Evolutionary conservation across 345 rosid species (phyloP).

Genomic region (Linum usitatissimum): DNA sequence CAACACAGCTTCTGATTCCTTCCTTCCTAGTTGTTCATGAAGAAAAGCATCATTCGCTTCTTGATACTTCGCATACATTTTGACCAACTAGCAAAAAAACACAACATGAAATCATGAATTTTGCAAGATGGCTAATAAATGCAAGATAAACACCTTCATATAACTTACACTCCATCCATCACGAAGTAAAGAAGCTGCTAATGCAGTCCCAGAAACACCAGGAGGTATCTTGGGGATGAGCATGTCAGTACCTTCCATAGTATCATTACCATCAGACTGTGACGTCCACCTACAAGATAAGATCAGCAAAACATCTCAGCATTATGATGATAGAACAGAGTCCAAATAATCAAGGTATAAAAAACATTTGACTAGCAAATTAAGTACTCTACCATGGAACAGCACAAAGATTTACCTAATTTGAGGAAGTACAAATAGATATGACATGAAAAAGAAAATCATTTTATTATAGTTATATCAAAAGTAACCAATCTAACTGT

Average conservation of each 20-base stretch:
- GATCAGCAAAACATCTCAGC: background rate
- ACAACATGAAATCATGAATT: background rate
- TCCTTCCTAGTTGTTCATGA: constrained; percentile 93
- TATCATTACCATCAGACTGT: constrained; percentile 27
- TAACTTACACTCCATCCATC: constrained; percentile 99
- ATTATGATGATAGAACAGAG: background rate
- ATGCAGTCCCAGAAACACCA: constrained; percentile 90
- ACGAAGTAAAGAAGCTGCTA: constrained; percentile 91
- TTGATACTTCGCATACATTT: constrained; percentile 90
- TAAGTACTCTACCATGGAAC: constrained; percentile 6
- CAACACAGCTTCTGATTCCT: constrained; percentile 74
- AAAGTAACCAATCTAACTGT: too few species aligned
- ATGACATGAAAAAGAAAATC: too few species aligned
- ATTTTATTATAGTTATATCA: too few species aligned
- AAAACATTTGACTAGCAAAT: background rate
- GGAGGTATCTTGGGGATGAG: constrained; percentile 66
- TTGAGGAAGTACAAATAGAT: too few species aligned
- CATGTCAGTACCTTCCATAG: constrained; percentile 32
- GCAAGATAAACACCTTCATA: constrained; percentile 8
- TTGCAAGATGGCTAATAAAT: background rate
- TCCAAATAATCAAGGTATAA: background rate
- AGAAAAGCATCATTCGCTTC: constrained; percentile 94
- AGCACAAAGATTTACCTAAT: background rate
- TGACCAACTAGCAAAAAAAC: constrained; percentile 45
- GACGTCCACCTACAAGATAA: constrained; percentile 29